Evolutionary conservation across 2,329 filamentous ascomycete species (phyloP).

Genomic region (Sporothrix globosa): DNA sequence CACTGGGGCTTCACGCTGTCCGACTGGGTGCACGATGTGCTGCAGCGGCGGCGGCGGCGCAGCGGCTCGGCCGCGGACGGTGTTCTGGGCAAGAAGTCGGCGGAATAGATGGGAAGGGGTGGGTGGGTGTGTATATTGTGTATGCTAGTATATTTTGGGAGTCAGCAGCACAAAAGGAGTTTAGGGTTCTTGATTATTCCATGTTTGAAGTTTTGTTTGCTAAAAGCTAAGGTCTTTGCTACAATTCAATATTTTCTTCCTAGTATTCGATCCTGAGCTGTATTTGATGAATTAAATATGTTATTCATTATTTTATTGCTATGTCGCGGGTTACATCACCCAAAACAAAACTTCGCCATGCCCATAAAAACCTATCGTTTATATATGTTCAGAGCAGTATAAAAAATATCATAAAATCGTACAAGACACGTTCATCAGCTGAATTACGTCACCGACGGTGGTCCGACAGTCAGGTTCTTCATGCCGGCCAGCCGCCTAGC

Average conservation of each 20-base stretch:
- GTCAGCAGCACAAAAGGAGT: slow-evolving; percentile 8
- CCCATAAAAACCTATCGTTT: neutral
- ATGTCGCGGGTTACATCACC: too few relatives aligned
- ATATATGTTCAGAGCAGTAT: neutral
- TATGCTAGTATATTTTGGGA: neutral
- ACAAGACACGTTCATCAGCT: neutral
- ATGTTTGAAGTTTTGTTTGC: neutral
- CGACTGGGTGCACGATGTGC: slow-evolving; percentile 69
- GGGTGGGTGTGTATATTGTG: neutral
- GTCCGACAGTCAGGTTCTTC: slow-evolving; percentile 24
- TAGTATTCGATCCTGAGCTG: too few relatives aligned
- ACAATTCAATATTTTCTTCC: neutral
- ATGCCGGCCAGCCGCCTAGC: slow-evolving; percentile 54
- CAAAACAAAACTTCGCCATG: too few relatives aligned
- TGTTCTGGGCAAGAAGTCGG: slow-evolving; percentile 54
- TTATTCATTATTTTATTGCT: neutral
- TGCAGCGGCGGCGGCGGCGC: slow-evolving; percentile 54
- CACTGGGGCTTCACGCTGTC: slow-evolving; percentile 89
- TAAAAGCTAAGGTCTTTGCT: neutral
- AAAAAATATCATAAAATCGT: slow-evolving; percentile 2
- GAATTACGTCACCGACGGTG: neutral
- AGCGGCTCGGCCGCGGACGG: slow-evolving; percentile 48
- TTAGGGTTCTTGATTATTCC: neutral
- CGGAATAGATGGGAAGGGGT: slow-evolving; percentile 31
- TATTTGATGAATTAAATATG: too few relatives aligned